A percentile compares a stretch with the other conserved stretches of the same genome.
phyloP scores from a whole-genome alignment of 208 protist genomes.

The Herpetomonas tarakana region DNA sequence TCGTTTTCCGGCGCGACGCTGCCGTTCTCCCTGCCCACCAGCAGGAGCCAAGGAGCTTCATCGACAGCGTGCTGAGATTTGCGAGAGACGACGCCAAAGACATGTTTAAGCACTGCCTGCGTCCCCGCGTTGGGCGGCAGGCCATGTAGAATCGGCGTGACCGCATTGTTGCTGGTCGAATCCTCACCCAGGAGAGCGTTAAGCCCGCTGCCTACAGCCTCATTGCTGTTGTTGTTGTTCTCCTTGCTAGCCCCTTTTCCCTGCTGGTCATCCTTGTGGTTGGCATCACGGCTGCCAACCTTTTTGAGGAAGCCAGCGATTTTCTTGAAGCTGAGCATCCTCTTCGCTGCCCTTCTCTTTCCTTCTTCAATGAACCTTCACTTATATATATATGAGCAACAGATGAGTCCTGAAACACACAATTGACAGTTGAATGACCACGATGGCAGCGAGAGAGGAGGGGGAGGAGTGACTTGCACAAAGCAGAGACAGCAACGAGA shows the following conservation, averaged over 20 bases:
- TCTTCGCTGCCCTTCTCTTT: background rate
- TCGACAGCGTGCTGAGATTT: background rate
- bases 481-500: no score
- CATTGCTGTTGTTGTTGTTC: background rate
- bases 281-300: slow-evolving; percentile 20
- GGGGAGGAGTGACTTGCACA: no score
- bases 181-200: background rate
- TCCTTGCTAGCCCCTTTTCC: no score
- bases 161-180: background rate
- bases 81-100: slow-evolving; percentile 31
- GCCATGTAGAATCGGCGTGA: slow-evolving; percentile 33
- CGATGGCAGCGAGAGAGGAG: no score
- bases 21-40: no score
- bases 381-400: background rate
- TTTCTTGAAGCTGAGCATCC: slow-evolving; percentile 58
- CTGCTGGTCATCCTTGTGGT: background rate
- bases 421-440: no score
- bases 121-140: slow-evolving; percentile 46
- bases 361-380: slow-evolving; percentile 2
- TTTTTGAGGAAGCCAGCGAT: slow-evolving; percentile 55
- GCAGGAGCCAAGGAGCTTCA: slow-evolving; percentile 1
- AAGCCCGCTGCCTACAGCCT: background rate
- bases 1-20: no score
- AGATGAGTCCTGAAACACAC: background rate
- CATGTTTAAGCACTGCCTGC: slow-evolving; percentile 54